Percentiles rank a stretch among this genome's conserved stretches.
Conservation (phyloP, 2,329 filamentous ascomycete genomes). For the Colletotrichum coccodes region DNA sequence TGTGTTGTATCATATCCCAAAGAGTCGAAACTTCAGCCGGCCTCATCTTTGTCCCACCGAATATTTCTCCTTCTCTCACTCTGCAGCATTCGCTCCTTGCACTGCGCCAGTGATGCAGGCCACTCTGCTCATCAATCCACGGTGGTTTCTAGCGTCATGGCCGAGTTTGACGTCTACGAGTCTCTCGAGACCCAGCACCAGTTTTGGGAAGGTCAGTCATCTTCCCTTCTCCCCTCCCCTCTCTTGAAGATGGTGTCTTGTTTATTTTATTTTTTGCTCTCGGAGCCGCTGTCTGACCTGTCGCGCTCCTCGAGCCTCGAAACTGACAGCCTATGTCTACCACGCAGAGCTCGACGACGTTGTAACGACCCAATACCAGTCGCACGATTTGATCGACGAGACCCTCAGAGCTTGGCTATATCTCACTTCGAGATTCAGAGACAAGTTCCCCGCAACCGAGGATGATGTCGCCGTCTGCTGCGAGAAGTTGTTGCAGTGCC, state of each 20-base stretch:
- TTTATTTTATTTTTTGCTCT: background rate
- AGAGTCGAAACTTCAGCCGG: conserved; percentile 26
- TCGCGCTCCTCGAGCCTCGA: background rate
- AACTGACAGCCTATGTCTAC: conserved; percentile 5
- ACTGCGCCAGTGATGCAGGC: conserved; percentile 26
- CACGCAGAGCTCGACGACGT: conserved; percentile 59
- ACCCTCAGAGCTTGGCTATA: conserved; percentile 85
- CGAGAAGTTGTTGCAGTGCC: conserved; percentile 79
- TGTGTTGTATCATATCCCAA: conserved; percentile 21
- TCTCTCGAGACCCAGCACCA: conserved; percentile 82
- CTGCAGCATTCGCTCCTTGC: background rate
- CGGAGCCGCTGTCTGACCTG: background rate
- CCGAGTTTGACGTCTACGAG: conserved; percentile 74
- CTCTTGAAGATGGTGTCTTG: background rate
- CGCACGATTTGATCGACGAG: conserved; percentile 78
- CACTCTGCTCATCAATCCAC: background rate
- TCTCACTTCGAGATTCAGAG: conserved; percentile 80
- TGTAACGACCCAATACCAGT: conserved; percentile 57
- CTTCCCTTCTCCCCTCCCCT: conserved; percentile 23
- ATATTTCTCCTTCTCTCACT: background rate
- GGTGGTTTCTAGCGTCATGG: conserved; percentile 52
- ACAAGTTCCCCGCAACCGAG: conserved; percentile 78
- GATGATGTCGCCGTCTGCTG: conserved; percentile 85
- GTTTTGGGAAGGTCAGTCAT: conserved; percentile 82
- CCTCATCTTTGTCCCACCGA: conserved; percentile 20